phyloP scores from a whole-genome alignment of 352 stramenopile species.

The Globisporangium barbulae region DNA sequence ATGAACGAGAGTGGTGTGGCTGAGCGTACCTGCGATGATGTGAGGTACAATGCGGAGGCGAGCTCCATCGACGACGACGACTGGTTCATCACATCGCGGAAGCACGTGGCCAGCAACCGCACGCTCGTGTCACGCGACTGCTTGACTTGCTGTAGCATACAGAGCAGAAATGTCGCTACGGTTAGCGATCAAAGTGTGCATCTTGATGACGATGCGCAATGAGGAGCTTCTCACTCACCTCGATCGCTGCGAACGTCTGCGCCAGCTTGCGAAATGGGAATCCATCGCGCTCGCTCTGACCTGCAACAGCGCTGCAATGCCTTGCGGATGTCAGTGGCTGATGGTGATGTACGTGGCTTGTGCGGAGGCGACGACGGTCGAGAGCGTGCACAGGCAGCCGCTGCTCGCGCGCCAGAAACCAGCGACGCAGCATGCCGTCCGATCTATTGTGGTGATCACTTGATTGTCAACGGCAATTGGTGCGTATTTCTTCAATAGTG shows the following conservation, averaged over 20 bases:
- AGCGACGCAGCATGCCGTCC: background rate
- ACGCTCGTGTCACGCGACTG: slow-evolving; percentile 56
- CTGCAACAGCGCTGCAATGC: background rate
- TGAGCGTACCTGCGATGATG: slow-evolving; percentile 39
- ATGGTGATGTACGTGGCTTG: background rate
- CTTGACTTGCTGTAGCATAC: slow-evolving; percentile 32
- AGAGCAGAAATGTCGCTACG: slow-evolving; percentile 1
- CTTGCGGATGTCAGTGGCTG: background rate
- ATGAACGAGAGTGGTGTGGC: background rate
- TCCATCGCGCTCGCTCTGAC: background rate
- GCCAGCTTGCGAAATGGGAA: slow-evolving; percentile 39
- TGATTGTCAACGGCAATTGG: background rate
- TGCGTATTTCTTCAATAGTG: no score
- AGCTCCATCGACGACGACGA: slow-evolving; percentile 30
- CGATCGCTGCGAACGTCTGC: slow-evolving; percentile 45
- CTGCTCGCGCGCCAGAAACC: background rate
- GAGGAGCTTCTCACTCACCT: slow-evolving; percentile 32
- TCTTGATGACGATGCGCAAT: background rate
- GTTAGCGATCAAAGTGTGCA: background rate
- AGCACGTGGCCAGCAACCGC: slow-evolving; percentile 36
- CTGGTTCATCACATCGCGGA: slow-evolving; percentile 34
- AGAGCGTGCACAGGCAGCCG: background rate
- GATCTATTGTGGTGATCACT: background rate
- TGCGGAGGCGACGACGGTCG: no score
- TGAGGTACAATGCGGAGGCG: slow-evolving; percentile 62